These are phyloP conservation scores for Clitopilus passeckerianus DNA, from an alignment of 768 basidiomycete genomes.

Conservation along the genomic window DNA sequence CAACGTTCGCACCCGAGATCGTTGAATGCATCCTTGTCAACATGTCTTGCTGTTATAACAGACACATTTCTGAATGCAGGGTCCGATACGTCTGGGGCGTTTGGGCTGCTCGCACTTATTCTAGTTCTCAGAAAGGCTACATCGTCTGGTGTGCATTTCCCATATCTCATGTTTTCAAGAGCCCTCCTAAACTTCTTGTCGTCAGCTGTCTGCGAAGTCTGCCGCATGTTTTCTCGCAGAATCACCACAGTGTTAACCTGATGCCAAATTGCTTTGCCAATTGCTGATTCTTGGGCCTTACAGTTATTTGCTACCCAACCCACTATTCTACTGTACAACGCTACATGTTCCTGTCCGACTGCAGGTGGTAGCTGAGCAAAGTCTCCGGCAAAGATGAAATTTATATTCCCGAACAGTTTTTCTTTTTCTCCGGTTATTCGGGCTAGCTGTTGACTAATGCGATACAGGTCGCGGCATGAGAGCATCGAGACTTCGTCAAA, in stretches of 20 bases:
- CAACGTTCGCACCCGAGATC: conserved; percentile 17
- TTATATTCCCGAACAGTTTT: conserved; percentile 27
- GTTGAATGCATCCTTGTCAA: conserved; percentile 27
- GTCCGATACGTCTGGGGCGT: conserved; percentile 5
- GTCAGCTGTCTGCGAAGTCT: conserved; percentile 11
- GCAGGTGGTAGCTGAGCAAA: conserved; percentile 38
- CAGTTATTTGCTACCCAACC: not conserved
- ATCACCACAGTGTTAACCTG: conserved; percentile 27
- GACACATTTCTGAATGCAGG: conserved; percentile 21
- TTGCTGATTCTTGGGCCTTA: conserved; percentile 12
- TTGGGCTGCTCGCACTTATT: not conserved
- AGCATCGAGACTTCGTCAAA: conserved; percentile 41
- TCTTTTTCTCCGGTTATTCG: conserved; percentile 7
- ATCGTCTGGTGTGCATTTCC: conserved; percentile 25
- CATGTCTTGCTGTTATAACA: conserved; percentile 26
- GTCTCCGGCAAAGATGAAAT: conserved; percentile 38
- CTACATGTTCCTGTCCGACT: conserved; percentile 7
- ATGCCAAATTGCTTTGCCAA: conserved; percentile 25
- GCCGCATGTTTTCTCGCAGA: conserved; percentile 29
- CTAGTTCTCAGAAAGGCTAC: conserved; percentile 20
- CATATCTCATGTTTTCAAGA: conserved; percentile 25
- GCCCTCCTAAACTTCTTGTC: conserved; percentile 22
- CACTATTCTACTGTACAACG: conserved; percentile 12
- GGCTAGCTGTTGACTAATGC: conserved; percentile 17
- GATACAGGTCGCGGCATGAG: conserved; percentile 19